Base-by-base conservation (phyloP, 176 grass and related monocot genomes). In the Microstegium vimineum region DNA sequence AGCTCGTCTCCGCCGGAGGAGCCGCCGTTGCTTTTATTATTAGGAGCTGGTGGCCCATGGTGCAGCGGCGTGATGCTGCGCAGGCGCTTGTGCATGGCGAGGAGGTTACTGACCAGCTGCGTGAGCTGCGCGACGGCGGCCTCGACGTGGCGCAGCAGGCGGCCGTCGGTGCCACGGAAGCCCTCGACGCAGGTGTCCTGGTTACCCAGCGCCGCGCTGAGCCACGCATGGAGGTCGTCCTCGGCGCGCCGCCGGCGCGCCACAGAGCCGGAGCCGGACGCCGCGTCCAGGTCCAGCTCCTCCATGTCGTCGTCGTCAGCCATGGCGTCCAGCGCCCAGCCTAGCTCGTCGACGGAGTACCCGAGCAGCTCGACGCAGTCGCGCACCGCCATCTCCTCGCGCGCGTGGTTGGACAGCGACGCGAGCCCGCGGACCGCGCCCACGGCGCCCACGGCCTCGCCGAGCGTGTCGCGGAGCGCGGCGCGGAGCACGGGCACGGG, bases 111-210 rank as follows among this genome's bases (percentile, higher is more conserved):
- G 54, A 95, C 92, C 31, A 95, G 92, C 84, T 91, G 92, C 30
- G 86, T 87, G 67, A 95, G 57, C 83, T 85, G 90, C 37, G 72
- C 68, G 16, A 98, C 63, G 17, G 85, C 86, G 25, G 61, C 31
- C 54, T 90, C 77, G 28, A 98, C 86, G 63, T 42, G 84, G 51
- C 43, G 75, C 27, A 79, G 41, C 34, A 91, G 75, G 54, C 92
- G 89, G 26, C 89, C 89, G 51, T 90, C 92, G 3, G 84, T 88
- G 56, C 92, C 90, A 18, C 76, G 83, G 79, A 98, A 98, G 56
- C 95, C 92, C 32, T 93, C 95, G 65, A 91, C 22, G 82, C 95
- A 98, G 5, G 95, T 98, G 62, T 90, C 90, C 69, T 98, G 95
- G 82, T 98, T 98, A 10, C 86, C 81, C 51, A 91, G 56, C 30